Evolutionary conservation across 2,329 filamentous ascomycete genomes (phyloP), one percentile per base, ranked within the genome.

Genomic region (Cryphonectria radicalis): DNA sequence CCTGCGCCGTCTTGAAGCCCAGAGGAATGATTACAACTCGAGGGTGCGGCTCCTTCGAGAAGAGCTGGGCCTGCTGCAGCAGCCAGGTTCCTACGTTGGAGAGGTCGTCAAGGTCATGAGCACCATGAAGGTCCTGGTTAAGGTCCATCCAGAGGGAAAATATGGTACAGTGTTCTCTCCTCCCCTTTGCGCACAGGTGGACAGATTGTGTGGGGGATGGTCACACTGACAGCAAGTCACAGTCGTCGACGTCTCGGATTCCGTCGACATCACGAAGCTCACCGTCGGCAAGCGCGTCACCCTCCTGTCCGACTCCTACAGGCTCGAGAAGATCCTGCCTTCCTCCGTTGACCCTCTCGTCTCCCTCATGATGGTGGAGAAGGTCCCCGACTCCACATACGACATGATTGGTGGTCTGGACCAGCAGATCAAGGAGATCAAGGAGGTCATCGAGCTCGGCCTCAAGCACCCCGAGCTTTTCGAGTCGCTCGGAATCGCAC

Each of bases 41-140:
- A 91, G 96, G 80, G 96, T 99, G 78, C 93, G 96, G 74, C 87
- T 99, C 83, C 85, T 99, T 79, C 89, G 96, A 77, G 96, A 99
- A 85, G 96, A 99, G 86, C 89, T 99, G 32, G 96, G 96, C 68
- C 86, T 99, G 78, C 86, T 99, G 75, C 96, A 99, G 84, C 96
- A 99, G 82, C 96, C 96, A 4, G 96, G 96, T 57, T 98, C 95
- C 28, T 99, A 99, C 80, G 96, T 99, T 46, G 96, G 96, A 72
- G 96, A 99, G 84, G 96, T 99, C n/a, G 96, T 99, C 80, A 99
- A 98, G 88, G 96, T 98, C 71, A 99, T 99, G 96, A 91, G 95
- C 80, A 99, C 96, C 70, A 99, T 99, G 86, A 98, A 99, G 87
- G 94, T 99, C 67, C 87, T 99, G 72, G 96, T 99, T 77, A 99